Evolutionary conservation across 2,329 filamentous ascomycete species (phyloP).

Genomic region (Ophioceras dolichostomum): DNA sequence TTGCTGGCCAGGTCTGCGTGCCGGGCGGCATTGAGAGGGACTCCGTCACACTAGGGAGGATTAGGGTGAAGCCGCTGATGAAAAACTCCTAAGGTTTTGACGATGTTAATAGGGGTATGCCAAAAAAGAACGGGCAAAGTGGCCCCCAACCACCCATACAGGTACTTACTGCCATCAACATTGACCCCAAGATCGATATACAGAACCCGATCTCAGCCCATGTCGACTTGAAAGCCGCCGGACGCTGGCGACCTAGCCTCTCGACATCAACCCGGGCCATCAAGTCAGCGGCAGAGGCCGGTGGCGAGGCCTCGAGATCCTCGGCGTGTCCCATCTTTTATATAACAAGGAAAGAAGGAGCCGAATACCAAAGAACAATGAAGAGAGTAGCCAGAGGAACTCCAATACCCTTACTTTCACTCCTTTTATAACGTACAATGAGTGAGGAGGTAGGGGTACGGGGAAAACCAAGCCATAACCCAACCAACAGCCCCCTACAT

Average conservation of each 20-base stretch:
- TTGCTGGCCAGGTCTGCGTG: constrained; percentile 27
- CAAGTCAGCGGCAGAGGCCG: not conserved
- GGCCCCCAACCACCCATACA: too few species aligned
- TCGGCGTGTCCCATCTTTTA: not conserved
- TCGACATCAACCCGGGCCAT: constrained; percentile 39
- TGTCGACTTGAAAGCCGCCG: constrained; percentile 36
- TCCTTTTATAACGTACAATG: too few species aligned
- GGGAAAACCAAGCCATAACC: too few species aligned
- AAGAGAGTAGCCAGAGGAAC: too few species aligned
- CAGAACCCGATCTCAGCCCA: constrained; percentile 51
- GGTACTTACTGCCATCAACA: constrained; percentile 42
- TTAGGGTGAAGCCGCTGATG: constrained; percentile 63
- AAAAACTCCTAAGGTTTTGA: constrained; percentile 49
- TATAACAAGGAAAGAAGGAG: too few species aligned
- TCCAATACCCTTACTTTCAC: too few species aligned
- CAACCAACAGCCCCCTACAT: too few species aligned
- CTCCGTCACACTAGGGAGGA: constrained; percentile 48
- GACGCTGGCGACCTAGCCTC: constrained; percentile 48
- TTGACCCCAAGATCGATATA: constrained; percentile 48
- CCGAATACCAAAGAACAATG: too few species aligned
- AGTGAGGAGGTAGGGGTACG: too few species aligned
- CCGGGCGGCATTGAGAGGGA: not conserved
- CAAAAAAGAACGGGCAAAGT: not conserved
- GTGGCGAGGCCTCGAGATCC: not conserved
- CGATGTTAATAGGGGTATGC: too few species aligned